Base-by-base conservation (phyloP, 495 filamentous ascomycete species). In the Xanthoparmelia taractica region DNA sequence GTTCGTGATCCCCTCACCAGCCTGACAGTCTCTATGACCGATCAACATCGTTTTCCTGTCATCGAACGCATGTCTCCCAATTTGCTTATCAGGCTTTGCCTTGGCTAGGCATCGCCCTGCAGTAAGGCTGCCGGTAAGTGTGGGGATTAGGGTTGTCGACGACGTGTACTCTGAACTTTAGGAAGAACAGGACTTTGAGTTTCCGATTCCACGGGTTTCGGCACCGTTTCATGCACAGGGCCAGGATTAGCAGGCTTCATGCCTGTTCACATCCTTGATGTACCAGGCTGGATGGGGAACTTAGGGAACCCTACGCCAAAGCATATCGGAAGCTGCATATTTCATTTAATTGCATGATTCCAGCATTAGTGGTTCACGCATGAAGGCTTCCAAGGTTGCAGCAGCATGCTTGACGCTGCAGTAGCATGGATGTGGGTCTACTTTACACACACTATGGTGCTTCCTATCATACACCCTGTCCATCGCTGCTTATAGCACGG, bases 61-160 rank as follows among this genome's bases (percentile, higher is more conserved):
- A 52, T 29, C 59, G 40, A 61, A 48, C 36, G 37, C 11, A 23
- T 61, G 36, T 50, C 41, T 2, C 13, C n/a, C 25, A 36, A 20
- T 18, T 36, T 27, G 57, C 57, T 45, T 61, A 40, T 40, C 47
- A 37, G 6, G n/a, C 20, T 40, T 23, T 17, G 31, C 29, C 36
- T 55, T 15, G 17, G 48, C 25, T 33, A 61, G 12, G n/a, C 34
- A 40, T 29, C 4, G 37, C 34, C 48, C 25, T 41, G 52, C 25
- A 47, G 20, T 25, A 38, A n/a, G 27, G 34, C 23, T 54, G 52
- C 27, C 47, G n/a, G 33, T 31, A 55, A 61, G 59, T 38, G 59
- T 61, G 47, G 59, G 59, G 47, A 54, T 54, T 61, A 61, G 43
- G n/a, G 43, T 55, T 61, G 36, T 52, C 48, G 48, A 52, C 48